These are phyloP conservation scores for Rhytidiadelphus loreus DNA, from an alignment of 225 moss, liverwort and hornwort genomes.

Conservation along the genomic window DNA sequence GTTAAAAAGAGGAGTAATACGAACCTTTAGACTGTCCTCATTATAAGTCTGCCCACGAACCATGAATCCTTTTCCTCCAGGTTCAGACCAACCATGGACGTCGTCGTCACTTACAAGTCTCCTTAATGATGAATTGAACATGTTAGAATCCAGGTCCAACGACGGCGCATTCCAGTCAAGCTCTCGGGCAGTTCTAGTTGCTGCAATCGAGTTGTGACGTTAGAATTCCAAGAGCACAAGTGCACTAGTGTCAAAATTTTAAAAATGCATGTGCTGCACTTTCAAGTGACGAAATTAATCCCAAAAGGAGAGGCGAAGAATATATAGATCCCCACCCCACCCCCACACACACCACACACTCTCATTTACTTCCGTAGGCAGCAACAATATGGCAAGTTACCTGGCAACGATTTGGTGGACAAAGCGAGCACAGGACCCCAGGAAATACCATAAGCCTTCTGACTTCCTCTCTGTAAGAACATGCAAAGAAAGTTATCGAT, in stretches of 20 bases:
- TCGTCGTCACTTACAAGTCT: constrained; percentile 32
- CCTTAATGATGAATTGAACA: constrained; percentile 37
- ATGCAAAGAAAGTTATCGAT: background rate
- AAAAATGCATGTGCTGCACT: background rate
- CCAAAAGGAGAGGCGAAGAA: background rate
- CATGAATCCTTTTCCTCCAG: constrained; percentile 54
- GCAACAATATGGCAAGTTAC: constrained; percentile 4
- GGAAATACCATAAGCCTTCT: constrained; percentile 25
- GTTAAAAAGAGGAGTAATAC: background rate
- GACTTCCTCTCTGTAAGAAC: constrained; percentile 17
- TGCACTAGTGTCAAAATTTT: background rate
- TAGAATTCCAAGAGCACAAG: background rate
- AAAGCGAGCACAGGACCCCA: constrained; percentile 36
- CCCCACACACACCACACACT: background rate
- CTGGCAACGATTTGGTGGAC: constrained; percentile 28
- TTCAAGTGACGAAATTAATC: background rate
- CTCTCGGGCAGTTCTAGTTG: constrained; percentile 31
- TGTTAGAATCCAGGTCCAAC: constrained; percentile 21
- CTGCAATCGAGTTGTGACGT: constrained; percentile 9
- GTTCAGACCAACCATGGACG: constrained; percentile 53
- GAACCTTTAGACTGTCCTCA: constrained; percentile 58
- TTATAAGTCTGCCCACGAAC: constrained; percentile 58
- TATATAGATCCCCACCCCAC: too few species aligned
- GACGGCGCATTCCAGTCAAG: constrained; percentile 18
- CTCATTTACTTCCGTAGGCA: background rate